Conservation (phyloP, 768 basidiomycete genomes). For the Leucosporidium creatinivorum region DNA sequence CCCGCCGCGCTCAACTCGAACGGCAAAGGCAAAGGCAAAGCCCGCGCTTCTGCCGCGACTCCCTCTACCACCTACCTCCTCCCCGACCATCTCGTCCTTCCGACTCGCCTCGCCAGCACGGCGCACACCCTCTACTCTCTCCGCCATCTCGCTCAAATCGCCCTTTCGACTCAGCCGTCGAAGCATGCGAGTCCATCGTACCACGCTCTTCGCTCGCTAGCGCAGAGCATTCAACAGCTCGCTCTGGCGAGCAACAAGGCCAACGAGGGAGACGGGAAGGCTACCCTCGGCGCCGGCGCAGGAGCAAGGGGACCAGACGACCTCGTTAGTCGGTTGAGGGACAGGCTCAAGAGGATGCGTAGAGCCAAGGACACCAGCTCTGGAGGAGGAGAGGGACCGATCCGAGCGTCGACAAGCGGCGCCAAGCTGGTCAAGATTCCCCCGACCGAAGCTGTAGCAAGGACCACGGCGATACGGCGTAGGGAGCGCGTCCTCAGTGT, state of each 20-base stretch:
- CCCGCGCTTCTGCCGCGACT: not conserved
- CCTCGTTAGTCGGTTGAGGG: constrained; percentile 5
- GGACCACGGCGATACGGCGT: not conserved
- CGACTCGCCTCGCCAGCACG: constrained; percentile 20
- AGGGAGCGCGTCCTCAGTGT: not conserved
- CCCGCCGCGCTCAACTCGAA: not conserved
- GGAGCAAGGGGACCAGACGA: not conserved
- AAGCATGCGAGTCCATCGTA: constrained; percentile 5
- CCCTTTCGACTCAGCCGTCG: constrained; percentile 20
- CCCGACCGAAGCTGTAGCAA: not conserved
- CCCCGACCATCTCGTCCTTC: constrained; percentile 28
- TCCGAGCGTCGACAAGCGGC: not conserved
- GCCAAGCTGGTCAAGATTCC: constrained; percentile 1
- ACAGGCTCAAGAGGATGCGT: not conserved
- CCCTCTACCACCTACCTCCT: constrained; percentile 8
- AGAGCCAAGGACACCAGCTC: no score
- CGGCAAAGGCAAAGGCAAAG: constrained; percentile 18
- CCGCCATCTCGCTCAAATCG: constrained; percentile 27
- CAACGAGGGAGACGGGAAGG: no score
- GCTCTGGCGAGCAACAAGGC: not conserved
- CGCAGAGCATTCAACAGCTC: constrained; percentile 5
- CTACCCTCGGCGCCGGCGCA: not conserved
- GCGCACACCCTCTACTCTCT: constrained; percentile 31
- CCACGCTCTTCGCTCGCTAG: constrained; percentile 13
- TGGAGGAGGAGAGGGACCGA: not conserved